phyloP scores from a whole-genome alignment of 306 rosid species.

The Parietaria judaica region DNA sequence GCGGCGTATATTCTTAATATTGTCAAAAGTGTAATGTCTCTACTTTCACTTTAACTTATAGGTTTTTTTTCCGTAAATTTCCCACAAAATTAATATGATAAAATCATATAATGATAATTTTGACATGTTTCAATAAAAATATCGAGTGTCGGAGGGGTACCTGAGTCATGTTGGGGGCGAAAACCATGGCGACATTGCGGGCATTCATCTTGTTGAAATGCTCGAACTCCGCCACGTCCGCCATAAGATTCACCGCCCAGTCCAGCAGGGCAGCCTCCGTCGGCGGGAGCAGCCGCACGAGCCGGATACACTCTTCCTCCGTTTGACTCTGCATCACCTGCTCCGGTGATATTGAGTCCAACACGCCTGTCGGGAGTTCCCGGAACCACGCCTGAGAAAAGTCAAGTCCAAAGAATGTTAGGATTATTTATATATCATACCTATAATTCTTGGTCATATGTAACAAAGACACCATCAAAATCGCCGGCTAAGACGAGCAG shows the following conservation, averaged over 20 bases:
- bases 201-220: constrained; percentile 95
- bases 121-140: too few relatives aligned
- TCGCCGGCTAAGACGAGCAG: neutral
- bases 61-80: too few relatives aligned
- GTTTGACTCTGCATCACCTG: constrained; percentile 90
- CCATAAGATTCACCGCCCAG: constrained; percentile 96
- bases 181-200: constrained; percentile 96
- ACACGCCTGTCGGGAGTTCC: constrained; percentile 81
- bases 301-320: constrained; percentile 84
- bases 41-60: too few relatives aligned
- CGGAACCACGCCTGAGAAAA: constrained; percentile 86
- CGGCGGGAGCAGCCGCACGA: constrained; percentile 72
- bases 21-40: too few relatives aligned
- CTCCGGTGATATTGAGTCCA: constrained; percentile 91
- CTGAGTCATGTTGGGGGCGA: constrained; percentile 97
- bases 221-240: constrained; percentile 86
- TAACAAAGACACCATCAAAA: neutral
- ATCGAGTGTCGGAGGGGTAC: too few relatives aligned
- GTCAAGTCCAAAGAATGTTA: too few relatives aligned
- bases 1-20: too few relatives aligned
- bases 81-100: too few relatives aligned
- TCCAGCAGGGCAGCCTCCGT: constrained; percentile 87
- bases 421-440: neutral
- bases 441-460: neutral
- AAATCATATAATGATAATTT: too few relatives aligned